phyloP scores from a whole-genome alignment of 2,329 filamentous ascomycete genomes.

The Cladophialophora bantiana region DNA sequence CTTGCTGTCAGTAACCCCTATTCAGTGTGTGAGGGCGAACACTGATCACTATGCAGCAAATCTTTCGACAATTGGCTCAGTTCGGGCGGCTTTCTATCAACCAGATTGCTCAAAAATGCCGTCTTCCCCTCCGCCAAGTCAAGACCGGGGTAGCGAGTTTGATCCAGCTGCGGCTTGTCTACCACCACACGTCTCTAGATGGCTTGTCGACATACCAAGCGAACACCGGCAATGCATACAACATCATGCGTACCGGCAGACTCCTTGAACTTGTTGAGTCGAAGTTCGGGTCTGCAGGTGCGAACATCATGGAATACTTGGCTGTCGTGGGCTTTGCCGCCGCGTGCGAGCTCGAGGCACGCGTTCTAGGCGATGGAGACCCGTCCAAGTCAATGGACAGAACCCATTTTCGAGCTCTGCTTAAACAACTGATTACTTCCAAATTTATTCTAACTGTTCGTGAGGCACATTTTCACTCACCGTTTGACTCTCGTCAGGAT shows the following conservation, averaged over 20 bases:
- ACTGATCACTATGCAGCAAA: conserved; percentile 65
- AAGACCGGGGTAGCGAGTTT: conserved; percentile 83
- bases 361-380: conserved; percentile 13
- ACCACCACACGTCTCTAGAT: conserved; percentile 72
- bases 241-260: conserved; percentile 79
- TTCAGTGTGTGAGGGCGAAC: neutral
- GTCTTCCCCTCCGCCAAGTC: conserved; percentile 75
- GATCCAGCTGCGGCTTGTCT: conserved; percentile 86
- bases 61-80: conserved; percentile 78
- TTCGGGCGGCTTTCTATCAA: conserved; percentile 77
- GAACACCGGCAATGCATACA: conserved; percentile 80
- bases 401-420: conserved; percentile 16
- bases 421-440: conserved; percentile 26
- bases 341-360: conserved; percentile 53
- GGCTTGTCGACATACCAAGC: conserved; percentile 80
- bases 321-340: conserved; percentile 78
- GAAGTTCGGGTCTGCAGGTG: conserved; percentile 76
- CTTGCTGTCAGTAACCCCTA: conserved; percentile 73
- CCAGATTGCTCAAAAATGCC: conserved; percentile 74
- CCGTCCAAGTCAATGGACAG: conserved; percentile 4
- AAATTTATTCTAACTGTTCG: conserved; percentile 40
- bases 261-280: conserved; percentile 77
- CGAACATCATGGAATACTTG: conserved; percentile 75
- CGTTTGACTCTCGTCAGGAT: conserved; percentile 63
- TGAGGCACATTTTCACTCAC: conserved; percentile 57